Evolutionary conservation across 2,329 filamentous ascomycete species (phyloP).

Genomic region (Lecanicillium sp.): DNA sequence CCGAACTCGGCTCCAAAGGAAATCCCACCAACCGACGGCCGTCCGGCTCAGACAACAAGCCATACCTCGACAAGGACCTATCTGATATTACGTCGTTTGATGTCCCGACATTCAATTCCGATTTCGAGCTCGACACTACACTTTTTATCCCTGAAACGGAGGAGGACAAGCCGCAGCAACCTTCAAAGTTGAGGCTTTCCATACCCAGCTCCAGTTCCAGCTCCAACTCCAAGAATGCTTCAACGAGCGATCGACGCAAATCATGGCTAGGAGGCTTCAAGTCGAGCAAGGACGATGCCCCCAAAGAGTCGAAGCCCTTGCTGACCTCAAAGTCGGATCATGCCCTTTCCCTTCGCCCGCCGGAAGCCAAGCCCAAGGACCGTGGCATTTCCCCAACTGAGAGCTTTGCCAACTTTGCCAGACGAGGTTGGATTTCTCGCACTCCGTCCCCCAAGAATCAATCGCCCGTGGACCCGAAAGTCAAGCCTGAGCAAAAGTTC

Average conservation of each 20-base stretch:
- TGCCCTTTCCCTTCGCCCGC: conserved; percentile 12
- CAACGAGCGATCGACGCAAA: conserved; percentile 39
- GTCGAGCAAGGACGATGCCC: conserved; percentile 21
- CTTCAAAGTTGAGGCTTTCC: conserved; percentile 12
- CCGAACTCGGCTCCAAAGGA: conserved; percentile 21
- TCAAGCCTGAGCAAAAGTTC: conserved; percentile 15
- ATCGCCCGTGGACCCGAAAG: conserved; percentile 18
- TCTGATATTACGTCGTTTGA: conserved; percentile 37
- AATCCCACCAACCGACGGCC: conserved; percentile 15
- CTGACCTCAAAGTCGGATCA: conserved; percentile 18
- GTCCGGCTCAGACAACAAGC: conserved; percentile 4
- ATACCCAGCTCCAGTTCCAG: conserved; percentile 29
- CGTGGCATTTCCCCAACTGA: conserved; percentile 31
- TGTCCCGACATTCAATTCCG: conserved; percentile 44
- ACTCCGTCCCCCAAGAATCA: conserved; percentile 36
- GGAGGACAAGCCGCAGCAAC: conserved; percentile 6
- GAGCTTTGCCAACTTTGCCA: conserved; percentile 42
- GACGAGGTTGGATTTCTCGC: conserved; percentile 44
- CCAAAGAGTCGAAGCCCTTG: conserved; percentile 15
- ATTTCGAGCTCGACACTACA: conserved; percentile 38
- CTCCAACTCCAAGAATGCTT: conserved; percentile 18
- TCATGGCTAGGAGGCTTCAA: conserved; percentile 44
- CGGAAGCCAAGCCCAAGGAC: conserved; percentile 22
- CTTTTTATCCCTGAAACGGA: conserved; percentile 31
- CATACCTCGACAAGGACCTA: conserved; percentile 19